Conservation (phyloP, 106 monocot genomes). For the Dendrobium catenatum region DNA sequence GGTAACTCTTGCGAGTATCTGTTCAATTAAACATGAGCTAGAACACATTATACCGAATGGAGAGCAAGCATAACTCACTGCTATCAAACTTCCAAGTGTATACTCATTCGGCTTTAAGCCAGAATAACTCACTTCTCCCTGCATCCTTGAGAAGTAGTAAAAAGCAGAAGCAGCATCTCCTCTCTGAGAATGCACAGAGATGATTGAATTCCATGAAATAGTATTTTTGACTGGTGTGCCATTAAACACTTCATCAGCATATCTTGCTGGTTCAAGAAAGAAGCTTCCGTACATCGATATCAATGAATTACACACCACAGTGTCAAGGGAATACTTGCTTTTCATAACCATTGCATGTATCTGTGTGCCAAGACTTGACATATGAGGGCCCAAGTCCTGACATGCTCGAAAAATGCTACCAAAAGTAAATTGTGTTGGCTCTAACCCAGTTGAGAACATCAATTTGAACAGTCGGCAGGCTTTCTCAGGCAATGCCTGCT, state of each 20-base stretch:
- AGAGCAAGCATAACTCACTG: slow-evolving; percentile 22
- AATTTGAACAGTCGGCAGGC: slow-evolving; percentile 38
- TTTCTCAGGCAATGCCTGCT: slow-evolving; percentile 18
- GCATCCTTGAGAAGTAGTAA: slow-evolving; percentile 54
- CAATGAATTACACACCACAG: slow-evolving; percentile 55
- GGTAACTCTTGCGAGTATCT: slow-evolving; percentile 38
- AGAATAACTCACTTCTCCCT: background rate
- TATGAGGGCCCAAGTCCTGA: slow-evolving; percentile 31
- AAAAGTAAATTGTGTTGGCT: slow-evolving; percentile 53
- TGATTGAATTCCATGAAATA: slow-evolving; percentile 71
- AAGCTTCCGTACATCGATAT: slow-evolving; percentile 76
- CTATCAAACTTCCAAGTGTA: slow-evolving; percentile 67
- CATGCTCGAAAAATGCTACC: slow-evolving; percentile 52
- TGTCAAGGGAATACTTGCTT: slow-evolving; percentile 27
- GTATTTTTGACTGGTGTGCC: slow-evolving; percentile 22
- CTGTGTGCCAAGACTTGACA: slow-evolving; percentile 28
- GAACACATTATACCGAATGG: background rate
- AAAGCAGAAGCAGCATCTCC: slow-evolving; percentile 45
- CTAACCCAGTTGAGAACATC: slow-evolving; percentile 34
- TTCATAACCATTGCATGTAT: slow-evolving; percentile 55
- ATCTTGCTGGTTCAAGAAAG: slow-evolving; percentile 13
- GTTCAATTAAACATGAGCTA: slow-evolving; percentile 30
- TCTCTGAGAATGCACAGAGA: slow-evolving; percentile 45
- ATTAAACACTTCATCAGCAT: slow-evolving; percentile 46
- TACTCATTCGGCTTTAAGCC: slow-evolving; percentile 46